Evolutionary conservation across 139 green algal species (phyloP).

Genomic region (Spirogloea muscicola): DNA sequence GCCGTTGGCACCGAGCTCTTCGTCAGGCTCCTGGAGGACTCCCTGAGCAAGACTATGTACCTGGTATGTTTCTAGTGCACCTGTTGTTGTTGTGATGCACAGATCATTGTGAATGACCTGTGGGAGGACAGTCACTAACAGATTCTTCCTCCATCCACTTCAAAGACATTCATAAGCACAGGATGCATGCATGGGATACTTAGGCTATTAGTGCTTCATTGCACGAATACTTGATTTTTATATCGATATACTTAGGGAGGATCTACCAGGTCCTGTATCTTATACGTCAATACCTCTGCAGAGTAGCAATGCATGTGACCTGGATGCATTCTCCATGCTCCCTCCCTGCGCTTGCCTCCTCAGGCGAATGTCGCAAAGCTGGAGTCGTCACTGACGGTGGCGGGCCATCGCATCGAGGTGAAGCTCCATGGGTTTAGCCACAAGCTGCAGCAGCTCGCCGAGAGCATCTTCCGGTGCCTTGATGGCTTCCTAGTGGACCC

Average conservation of each 20-base stretch:
- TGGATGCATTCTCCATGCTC: constrained; percentile 46
- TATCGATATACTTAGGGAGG: too few relatives aligned
- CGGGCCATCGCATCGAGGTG: constrained; percentile 61
- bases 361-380: constrained; percentile 44
- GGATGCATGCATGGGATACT: not conserved
- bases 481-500: constrained; percentile 8
- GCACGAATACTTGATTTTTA: not conserved
- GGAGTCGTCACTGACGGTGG: constrained; percentile 6
- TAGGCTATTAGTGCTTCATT: not conserved
- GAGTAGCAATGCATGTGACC: not conserved
- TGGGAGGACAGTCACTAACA: too few relatives aligned
- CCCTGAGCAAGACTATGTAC: constrained; percentile 82
- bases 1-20: constrained; percentile 56
- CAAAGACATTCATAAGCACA: not conserved
- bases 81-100: not conserved
- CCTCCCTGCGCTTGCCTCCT: not conserved
- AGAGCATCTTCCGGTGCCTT: constrained; percentile 63
- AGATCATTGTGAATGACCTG: too few relatives aligned
- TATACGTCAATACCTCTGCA: not conserved
- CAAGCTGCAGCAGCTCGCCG: constrained; percentile 69
- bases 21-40: constrained; percentile 79
- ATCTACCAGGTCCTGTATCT: too few relatives aligned
- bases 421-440: constrained; percentile 83
- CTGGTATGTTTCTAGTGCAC: constrained; percentile 68
- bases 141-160: not conserved